Evolutionary conservation across 2,329 filamentous ascomycete species (phyloP).

Genomic region (Hymenoscyphus salicellus): DNA sequence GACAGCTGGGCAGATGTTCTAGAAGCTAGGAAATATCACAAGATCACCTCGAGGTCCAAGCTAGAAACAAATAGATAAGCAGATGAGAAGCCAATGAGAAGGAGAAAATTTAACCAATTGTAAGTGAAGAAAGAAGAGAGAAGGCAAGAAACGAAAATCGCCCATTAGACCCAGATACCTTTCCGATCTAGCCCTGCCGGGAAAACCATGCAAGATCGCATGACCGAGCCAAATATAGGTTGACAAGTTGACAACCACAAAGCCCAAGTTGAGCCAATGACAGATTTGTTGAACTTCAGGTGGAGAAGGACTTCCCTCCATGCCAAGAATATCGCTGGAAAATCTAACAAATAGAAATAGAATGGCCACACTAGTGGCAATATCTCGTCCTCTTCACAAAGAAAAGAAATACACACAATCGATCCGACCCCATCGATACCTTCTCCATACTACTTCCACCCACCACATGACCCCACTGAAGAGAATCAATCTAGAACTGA

Average conservation of each 20-base stretch:
- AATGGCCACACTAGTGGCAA: neutral
- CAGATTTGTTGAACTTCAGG: neutral
- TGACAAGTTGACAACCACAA: neutral
- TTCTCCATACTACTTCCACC: neutral
- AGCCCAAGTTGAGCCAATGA: neutral
- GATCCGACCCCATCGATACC: neutral
- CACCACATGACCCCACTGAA: neutral
- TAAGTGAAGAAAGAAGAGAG: neutral
- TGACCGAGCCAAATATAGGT: neutral
- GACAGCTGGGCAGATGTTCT: neutral
- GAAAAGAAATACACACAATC: neutral
- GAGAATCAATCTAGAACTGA: neutral
- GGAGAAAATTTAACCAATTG: neutral
- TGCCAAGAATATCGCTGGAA: neutral
- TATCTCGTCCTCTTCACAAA: neutral
- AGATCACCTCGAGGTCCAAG: neutral
- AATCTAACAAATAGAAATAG: neutral
- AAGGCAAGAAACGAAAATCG: neutral
- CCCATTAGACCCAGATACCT: neutral
- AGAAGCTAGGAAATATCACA: neutral
- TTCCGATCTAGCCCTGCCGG: neutral
- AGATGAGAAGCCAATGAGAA: neutral
- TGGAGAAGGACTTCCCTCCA: neutral
- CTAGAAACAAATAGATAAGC: neutral
- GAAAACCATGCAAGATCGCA: neutral